These are phyloP conservation scores for Aspergillus vadensis DNA, from an alignment of 2,329 filamentous ascomycete genomes.

Conservation along the genomic window DNA sequence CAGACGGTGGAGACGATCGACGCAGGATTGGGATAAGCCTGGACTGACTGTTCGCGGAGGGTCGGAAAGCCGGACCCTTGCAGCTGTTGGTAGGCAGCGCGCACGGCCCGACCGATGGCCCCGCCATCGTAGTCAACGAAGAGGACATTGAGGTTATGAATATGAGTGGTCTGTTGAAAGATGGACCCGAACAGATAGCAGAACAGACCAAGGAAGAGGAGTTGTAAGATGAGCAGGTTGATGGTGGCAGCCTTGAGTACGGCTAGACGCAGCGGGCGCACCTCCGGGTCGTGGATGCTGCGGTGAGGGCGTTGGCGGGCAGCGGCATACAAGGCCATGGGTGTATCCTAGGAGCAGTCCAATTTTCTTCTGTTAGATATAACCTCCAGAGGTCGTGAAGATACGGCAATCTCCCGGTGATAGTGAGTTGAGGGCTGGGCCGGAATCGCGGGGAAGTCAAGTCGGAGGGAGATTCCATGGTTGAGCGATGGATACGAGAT, in stretches of 20 bases:
- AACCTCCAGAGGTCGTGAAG: not conserved
- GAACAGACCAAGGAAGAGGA: slow-evolving; percentile 41
- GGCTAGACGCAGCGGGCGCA: slow-evolving; percentile 9
- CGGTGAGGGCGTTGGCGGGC: not conserved
- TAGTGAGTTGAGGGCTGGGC: not conserved
- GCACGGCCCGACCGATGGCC: slow-evolving; percentile 36
- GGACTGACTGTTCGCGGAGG: slow-evolving; percentile 25
- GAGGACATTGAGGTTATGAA: slow-evolving; percentile 38
- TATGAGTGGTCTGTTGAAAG: slow-evolving; percentile 34
- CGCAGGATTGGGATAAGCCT: slow-evolving; percentile 22
- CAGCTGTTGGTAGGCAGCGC: slow-evolving; percentile 34
- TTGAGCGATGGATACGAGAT: not conserved
- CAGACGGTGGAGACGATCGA: slow-evolving; percentile 34
- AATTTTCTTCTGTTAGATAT: not conserved
- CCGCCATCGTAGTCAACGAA: slow-evolving; percentile 46
- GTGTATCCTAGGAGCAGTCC: not conserved
- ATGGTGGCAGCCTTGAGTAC: slow-evolving; percentile 21
- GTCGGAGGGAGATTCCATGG: not conserved
- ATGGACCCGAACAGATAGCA: slow-evolving; percentile 43
- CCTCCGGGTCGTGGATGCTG: slow-evolving; percentile 10
- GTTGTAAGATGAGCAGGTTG: slow-evolving; percentile 38
- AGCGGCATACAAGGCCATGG: slow-evolving; percentile 9
- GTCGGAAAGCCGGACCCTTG: slow-evolving; percentile 34
- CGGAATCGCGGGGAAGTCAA: too few relatives aligned
- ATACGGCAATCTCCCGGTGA: not conserved